Conservation (phyloP, 495 filamentous ascomycete genomes). For the Xanthoparmelia taractica region DNA sequence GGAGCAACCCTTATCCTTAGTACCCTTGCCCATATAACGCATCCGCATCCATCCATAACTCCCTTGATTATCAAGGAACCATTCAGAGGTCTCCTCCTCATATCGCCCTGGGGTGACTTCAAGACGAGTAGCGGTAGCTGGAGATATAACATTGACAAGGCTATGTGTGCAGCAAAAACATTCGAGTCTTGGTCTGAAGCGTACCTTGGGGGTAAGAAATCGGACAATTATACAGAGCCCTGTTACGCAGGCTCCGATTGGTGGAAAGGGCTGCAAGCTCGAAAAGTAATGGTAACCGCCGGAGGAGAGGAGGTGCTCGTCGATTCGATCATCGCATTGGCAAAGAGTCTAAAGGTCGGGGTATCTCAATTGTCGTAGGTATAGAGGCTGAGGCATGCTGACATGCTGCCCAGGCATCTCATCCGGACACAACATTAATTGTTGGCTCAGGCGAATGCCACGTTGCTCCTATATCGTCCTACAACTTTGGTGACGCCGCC, state of each 20-base stretch:
- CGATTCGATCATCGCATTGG: neutral
- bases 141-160: too few relatives aligned
- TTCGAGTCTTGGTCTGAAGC: too few relatives aligned
- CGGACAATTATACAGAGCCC: neutral
- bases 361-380: neutral
- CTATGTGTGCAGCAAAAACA: too few relatives aligned
- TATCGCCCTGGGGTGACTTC: neutral
- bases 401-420: neutral
- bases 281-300: neutral
- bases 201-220: neutral
- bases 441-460: neutral
- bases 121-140: neutral
- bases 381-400: too few relatives aligned
- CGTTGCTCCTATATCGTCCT: neutral
- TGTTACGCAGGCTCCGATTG: neutral
- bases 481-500: neutral
- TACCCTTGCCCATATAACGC: neutral
- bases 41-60: neutral
- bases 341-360: neutral
- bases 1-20: neutral
- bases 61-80: too few relatives aligned
- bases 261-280: neutral
- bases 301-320: neutral
- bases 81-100: neutral
- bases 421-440: neutral